A percentile compares a stretch with the other conserved stretches of the same genome.
phyloP scores from a whole-genome alignment of 495 filamentous ascomycete species.

The Tricharina praecox region DNA sequence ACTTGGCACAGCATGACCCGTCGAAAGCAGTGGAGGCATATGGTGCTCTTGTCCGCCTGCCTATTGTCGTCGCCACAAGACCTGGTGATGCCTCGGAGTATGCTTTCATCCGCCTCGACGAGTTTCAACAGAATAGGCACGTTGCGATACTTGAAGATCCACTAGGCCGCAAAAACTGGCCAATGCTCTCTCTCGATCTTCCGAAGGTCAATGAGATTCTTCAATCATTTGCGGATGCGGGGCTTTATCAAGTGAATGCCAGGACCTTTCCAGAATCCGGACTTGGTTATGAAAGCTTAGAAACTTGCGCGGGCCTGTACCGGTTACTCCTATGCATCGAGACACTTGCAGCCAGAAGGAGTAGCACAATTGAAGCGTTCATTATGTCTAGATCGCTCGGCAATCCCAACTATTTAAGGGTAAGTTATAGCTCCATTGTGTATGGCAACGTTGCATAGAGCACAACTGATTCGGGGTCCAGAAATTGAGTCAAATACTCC shows the following conservation, averaged over 20 bases:
- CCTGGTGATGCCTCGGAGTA: background rate
- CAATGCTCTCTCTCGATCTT: background rate
- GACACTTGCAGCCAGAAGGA: background rate
- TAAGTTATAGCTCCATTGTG: background rate
- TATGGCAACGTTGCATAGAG: background rate
- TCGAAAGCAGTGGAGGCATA: background rate
- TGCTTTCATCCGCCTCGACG: too few relatives aligned
- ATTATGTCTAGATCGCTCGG: background rate
- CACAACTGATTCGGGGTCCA: background rate
- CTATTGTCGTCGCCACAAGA: background rate
- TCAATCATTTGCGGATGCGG: background rate
- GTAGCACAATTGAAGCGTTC: background rate
- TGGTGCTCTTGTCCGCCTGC: background rate
- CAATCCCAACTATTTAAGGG: background rate
- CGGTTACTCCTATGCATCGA: conserved; percentile 13
- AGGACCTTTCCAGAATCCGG: background rate
- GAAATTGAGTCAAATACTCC: background rate
- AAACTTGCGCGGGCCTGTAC: conserved; percentile 6
- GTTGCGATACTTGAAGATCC: background rate
- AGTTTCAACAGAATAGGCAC: background rate
- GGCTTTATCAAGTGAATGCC: background rate
- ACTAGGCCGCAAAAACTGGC: background rate
- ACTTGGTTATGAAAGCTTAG: background rate
- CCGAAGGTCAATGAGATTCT: background rate
- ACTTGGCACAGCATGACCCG: background rate